Evolutionary conservation across 164 flowering plant species (phyloP).

Genomic region (Stephania cephalantha): DNA sequence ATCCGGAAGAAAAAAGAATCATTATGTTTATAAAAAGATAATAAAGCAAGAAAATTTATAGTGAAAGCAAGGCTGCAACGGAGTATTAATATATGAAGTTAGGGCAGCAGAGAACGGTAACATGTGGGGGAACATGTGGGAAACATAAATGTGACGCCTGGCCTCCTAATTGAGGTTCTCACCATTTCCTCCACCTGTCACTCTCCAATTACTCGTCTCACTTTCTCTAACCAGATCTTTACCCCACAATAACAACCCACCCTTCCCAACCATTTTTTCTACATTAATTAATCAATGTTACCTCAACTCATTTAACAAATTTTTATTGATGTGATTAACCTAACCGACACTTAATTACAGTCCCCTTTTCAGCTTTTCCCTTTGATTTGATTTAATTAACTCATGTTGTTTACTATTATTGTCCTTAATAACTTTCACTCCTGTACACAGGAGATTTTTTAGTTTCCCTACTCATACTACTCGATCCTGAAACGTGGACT

Average conservation of each 20-base stretch:
- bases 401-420: background rate
- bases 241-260: background rate
- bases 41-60: too few species aligned
- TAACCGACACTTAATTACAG: background rate
- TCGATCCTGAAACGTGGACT: background rate
- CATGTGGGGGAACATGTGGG: conserved; percentile 1
- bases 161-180: background rate
- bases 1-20: too few species aligned
- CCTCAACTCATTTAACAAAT: background rate
- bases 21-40: too few species aligned
- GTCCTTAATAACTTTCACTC: background rate
- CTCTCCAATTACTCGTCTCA: background rate
- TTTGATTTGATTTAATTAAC: background rate
- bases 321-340: background rate
- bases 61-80: too few species aligned
- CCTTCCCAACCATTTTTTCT: background rate
- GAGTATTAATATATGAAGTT: too few species aligned
- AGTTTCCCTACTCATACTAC: background rate
- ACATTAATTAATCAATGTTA: too few species aligned
- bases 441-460: background rate
- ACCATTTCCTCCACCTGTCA: background rate
- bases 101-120: background rate
- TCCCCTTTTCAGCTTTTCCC: background rate
- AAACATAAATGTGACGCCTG: background rate
- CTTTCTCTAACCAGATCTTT: background rate